Percentiles rank a stretch among this genome's conserved stretches.
Evolutionary conservation across 495 filamentous ascomycete genomes (phyloP).

Genomic region (Penicillium goetzii): DNA sequence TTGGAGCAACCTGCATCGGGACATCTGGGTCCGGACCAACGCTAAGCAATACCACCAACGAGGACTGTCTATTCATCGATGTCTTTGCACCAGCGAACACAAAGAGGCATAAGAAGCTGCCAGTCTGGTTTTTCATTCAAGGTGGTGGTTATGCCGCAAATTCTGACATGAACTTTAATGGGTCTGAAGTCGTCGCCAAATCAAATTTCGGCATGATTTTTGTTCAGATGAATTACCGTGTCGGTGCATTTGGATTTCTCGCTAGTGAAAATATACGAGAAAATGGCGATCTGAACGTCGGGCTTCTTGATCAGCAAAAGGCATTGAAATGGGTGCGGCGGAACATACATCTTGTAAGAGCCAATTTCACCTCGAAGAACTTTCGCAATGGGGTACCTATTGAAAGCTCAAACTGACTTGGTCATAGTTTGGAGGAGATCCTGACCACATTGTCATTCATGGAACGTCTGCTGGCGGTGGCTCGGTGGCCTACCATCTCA

Average conservation of each 20-base stretch:
- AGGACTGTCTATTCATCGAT: constrained; percentile 8
- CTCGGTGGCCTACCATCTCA: constrained; percentile 62
- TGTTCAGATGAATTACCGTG: constrained; percentile 73
- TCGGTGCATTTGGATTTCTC: constrained; percentile 69
- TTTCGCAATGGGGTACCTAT: background rate
- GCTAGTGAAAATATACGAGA: constrained; percentile 57
- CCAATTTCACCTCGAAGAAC: background rate
- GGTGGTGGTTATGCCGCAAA: constrained; percentile 66
- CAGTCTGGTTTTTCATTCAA: constrained; percentile 70
- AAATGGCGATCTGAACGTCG: constrained; percentile 56
- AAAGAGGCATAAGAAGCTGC: constrained; percentile 33
- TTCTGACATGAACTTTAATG: constrained; percentile 65
- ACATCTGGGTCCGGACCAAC: background rate
- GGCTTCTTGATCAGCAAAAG: constrained; percentile 65
- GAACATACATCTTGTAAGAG: constrained; percentile 42
- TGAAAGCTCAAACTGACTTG: background rate
- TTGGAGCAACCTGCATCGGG: constrained; percentile 4
- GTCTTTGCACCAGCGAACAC: background rate
- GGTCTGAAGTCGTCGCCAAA: constrained; percentile 53
- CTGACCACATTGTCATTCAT: constrained; percentile 64
- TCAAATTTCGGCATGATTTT: constrained; percentile 56
- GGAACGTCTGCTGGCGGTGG: constrained; percentile 67
- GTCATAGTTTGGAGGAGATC: constrained; percentile 65
- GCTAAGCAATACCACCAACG: background rate
- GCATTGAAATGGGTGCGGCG: constrained; percentile 64